Evolutionary conservation across 768 basidiomycete species (phyloP), one percentile per base, ranked within the genome.

Genomic region (Podaxis pistillaris): DNA sequence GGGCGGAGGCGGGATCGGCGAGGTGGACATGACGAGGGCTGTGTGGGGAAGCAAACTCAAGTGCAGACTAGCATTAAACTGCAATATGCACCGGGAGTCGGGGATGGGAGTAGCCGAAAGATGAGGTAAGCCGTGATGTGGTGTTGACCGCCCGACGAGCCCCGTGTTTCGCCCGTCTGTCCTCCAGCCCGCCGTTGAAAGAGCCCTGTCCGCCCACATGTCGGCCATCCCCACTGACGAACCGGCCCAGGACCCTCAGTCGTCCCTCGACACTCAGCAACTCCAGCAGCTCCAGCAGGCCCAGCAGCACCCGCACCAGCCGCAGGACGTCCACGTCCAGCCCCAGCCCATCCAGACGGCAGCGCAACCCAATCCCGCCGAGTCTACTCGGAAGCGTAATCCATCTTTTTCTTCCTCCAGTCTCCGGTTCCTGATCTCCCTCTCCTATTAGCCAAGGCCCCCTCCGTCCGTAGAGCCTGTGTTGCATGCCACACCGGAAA

Each of bases 401-500:
- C 33, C 71, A 83, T 81, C 64, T 30, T 54, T 49, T 58, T 41
- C 36, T 57, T 41, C 60, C 60, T 56, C 47, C 46, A 58, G 60
- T 26, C 68, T 64, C 68, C 69, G 64, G 40, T 60, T 69, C 46
- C 56, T 58, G 24, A 54, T 41, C 40, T 15, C 40, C 40, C 15
- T 62, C 47, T 66, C 68, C 62, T 58, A 50, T 55, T 71, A 91
- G 89, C 89, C 64, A 91, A 93, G 75, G 88, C 87, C 49, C 90
- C 90, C 36, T 91, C 90, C 49, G 91, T 91, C 59, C 84, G 91
- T 66, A 81, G 91, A 65, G 91, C 91, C 0, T 93, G 91, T 66
- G 83, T 86, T 41, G 88, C 91, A 13, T 93, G 91, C 74, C 91
- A 93, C 73, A 79, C 89, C 56, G 91, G 91, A 56, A 93, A 93